Base-by-base conservation (phyloP, 1,284 basidiomycete genomes). In the Kwoniella shivajii region DNA sequence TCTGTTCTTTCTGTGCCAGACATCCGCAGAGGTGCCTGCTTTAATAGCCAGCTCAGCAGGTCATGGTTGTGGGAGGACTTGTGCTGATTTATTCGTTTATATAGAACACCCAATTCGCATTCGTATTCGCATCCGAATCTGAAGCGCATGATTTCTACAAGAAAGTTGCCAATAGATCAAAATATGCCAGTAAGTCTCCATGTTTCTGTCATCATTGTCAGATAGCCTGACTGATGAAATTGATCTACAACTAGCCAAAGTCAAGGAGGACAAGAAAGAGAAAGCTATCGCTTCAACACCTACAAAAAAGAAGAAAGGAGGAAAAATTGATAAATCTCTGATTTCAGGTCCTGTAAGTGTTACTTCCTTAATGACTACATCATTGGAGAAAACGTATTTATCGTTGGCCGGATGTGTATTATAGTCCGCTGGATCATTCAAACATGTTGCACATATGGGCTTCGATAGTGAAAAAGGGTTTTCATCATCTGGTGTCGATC, bases 401-500 rank as follows among this genome's bases (percentile, higher is more conserved):
- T n/a, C n/a, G n/a, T n/a, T n/a, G n/a, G n/a, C n/a, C n/a, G n/a
- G n/a, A n/a, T n/a, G n/a, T n/a, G n/a, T n/a, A 18, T 20, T 22
- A 3, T 33, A 76, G 73, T 73, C 85, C 16, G 73, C 79, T 2
- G 88, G 87, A 18, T 88, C 88, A 4, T 97, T 97, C 81, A 84
- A 86, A 63, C 94, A 98, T 72, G 84, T 96, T 42, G 92, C 90
- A 0, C 94, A 97, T 73, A 96, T 99, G 90, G 93, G 93, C 24
- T 97, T 89, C 75, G 89, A 95, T 66, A 76, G 85, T 0, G 86
- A 95, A 65, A 85, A 86, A 37, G 93, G 93, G 4, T 97, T 93
- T 76, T 88, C 87, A 0, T 89, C 88, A 1, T 84, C 84, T 33
- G 90, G 90, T 59, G 90, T 97, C n/a, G 95, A 98, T 77, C 87